A percentile compares a stretch with the other conserved stretches of the same genome.
Conservation (phyloP, 345 rosid species). For the Clausena lansium region DNA sequence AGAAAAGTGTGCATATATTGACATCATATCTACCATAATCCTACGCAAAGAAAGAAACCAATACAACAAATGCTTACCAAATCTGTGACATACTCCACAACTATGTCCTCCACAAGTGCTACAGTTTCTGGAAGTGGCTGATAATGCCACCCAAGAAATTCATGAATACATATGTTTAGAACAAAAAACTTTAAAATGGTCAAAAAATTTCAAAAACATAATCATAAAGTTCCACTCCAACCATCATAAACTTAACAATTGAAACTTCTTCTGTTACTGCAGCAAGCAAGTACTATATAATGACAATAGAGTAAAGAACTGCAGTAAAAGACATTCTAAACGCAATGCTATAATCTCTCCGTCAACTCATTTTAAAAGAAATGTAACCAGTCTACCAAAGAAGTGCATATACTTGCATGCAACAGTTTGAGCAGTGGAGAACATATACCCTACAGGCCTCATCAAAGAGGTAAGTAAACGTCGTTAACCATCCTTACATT, state of each 20-base stretch:
- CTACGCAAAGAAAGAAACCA: not conserved
- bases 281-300: not conserved
- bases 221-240: not conserved
- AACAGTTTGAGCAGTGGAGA: not conserved
- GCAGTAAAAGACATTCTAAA: not conserved
- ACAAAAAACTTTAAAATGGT: not conserved
- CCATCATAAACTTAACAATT: not conserved
- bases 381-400: not conserved
- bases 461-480: not conserved
- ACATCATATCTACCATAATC: not conserved
- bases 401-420: not conserved
- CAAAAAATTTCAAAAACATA: not conserved
- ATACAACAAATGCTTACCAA: conserved; percentile 45
- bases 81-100: conserved; percentile 87
- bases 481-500: not conserved
- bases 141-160: conserved; percentile 13
- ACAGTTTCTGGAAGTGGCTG: conserved; percentile 94
- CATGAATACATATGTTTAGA: not conserved
- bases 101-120: conserved; percentile 90
- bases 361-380: not conserved
- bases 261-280: not conserved
- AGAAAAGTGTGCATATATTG: not conserved
- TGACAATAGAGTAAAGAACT: not conserved
- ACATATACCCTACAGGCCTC: not conserved
- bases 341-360: not conserved